These are phyloP conservation scores for Aspergillus indologenus DNA, from an alignment of 495 filamentous ascomycete genomes.

Conservation along the genomic window DNA sequence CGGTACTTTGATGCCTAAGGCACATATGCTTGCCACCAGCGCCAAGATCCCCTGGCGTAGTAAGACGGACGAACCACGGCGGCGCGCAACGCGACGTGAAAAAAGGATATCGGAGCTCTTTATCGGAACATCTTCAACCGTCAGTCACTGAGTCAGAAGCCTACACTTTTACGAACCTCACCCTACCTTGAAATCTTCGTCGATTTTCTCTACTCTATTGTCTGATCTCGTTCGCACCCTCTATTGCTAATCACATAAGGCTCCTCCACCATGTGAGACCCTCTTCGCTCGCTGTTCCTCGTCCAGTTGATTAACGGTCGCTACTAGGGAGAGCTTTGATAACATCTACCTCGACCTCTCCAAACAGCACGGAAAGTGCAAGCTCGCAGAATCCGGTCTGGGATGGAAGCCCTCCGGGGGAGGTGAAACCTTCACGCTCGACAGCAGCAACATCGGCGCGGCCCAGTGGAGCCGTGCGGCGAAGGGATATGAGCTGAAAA, in stretches of 20 bases:
- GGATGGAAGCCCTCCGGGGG: slow-evolving; percentile 89
- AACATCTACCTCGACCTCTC: slow-evolving; percentile 94
- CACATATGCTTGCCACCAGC: slow-evolving; percentile 3
- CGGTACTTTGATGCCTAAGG: slow-evolving; percentile 7
- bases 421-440: slow-evolving; percentile 88
- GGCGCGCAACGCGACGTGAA: slow-evolving; percentile 37
- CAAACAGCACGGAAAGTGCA: slow-evolving; percentile 82
- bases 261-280: slow-evolving; percentile 44
- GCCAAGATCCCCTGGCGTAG: slow-evolving; percentile 18
- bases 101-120: slow-evolving; percentile 16
- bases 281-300: slow-evolving; percentile 4
- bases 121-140: slow-evolving; percentile 2
- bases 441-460: slow-evolving; percentile 71
- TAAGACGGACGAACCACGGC: slow-evolving; percentile 5
- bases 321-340: slow-evolving; percentile 82
- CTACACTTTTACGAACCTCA: neutral
- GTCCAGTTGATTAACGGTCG: slow-evolving; percentile 24
- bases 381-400: slow-evolving; percentile 86
- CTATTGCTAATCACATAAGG: slow-evolving; percentile 11
- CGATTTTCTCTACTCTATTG: neutral
- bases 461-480: slow-evolving; percentile 96
- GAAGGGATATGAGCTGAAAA: slow-evolving; percentile 89
- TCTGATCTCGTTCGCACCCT: slow-evolving; percentile 3
- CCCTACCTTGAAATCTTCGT: neutral
- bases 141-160: slow-evolving; percentile 4